Conservation (phyloP, 768 basidiomycete species). For the Mycena latifolia region DNA sequence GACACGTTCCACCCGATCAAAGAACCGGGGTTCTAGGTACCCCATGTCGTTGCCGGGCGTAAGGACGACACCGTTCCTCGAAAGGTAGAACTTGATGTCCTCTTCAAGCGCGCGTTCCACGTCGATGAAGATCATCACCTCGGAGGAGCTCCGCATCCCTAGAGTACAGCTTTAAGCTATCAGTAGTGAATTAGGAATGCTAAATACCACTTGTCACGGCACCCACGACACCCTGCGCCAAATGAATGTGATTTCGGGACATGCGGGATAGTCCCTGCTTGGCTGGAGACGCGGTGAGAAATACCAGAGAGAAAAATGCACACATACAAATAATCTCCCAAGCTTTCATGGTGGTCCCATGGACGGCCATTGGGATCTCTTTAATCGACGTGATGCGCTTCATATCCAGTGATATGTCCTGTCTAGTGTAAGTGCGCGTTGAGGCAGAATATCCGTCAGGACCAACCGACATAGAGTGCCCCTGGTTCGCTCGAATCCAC, state of each 20-base stretch:
- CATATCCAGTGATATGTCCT: constrained; percentile 57
- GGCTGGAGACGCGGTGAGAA: constrained; percentile 47
- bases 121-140: constrained; percentile 77
- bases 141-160: constrained; percentile 65
- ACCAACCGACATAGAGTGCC: constrained; percentile 70
- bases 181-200: no score
- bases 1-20: constrained; percentile 57
- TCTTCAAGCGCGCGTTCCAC: constrained; percentile 63
- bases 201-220: constrained; percentile 67
- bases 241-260: constrained; percentile 81
- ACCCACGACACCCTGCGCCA: constrained; percentile 70
- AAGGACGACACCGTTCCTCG: constrained; percentile 77
- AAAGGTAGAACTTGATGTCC: constrained; percentile 69
- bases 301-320: not conserved
- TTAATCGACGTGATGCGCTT: constrained; percentile 60
- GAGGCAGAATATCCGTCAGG: no score
- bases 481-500: constrained; percentile 82
- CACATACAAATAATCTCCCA: constrained; percentile 69
- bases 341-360: constrained; percentile 68
- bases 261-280: constrained; percentile 71
- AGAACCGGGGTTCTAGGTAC: constrained; percentile 64
- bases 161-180: not conserved
- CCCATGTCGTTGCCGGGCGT: constrained; percentile 72
- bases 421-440: not conserved
- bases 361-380: constrained; percentile 66